phyloP scores from a whole-genome alignment of 805 yeast species.

The Komagataella kurtzmanii region DNA sequence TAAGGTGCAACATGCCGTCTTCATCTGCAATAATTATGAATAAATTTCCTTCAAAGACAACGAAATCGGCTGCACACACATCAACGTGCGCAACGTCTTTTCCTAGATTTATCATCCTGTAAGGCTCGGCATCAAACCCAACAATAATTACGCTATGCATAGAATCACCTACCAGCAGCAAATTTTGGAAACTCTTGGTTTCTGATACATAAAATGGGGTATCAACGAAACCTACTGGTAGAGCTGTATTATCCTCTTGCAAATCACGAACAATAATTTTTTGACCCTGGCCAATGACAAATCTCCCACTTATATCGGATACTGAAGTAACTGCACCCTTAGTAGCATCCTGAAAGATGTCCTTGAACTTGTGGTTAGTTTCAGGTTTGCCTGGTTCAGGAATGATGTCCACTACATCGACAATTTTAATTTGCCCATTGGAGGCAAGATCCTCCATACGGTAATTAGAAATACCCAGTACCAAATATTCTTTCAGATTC shows the following conservation, averaged over 20 bases:
- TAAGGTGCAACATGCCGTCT: conserved; percentile 48
- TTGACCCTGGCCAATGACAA: conserved; percentile 80
- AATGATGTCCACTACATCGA: conserved; percentile 67
- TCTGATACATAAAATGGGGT: conserved; percentile 71
- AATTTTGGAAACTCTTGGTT: conserved; percentile 70
- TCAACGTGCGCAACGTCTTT: conserved; percentile 56
- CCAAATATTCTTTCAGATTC: conserved; percentile 41
- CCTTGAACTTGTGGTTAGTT: conserved; percentile 64
- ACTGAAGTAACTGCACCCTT: conserved; percentile 77
- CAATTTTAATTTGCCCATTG: conserved; percentile 63
- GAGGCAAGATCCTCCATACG: conserved; percentile 74
- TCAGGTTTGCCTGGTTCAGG: conserved; percentile 87
- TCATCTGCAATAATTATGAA: conserved; percentile 58
- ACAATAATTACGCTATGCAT: conserved; percentile 64
- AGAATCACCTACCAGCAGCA: conserved; percentile 72
- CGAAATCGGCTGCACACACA: conserved; percentile 63
- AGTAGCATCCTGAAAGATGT: conserved; percentile 56
- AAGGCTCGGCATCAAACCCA: conserved; percentile 94
- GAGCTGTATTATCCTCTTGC: conserved; percentile 73
- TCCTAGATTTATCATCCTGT: conserved; percentile 66
- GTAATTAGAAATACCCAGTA: conserved; percentile 66
- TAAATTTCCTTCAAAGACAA: conserved; percentile 57
- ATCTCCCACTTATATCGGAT: conserved; percentile 71
- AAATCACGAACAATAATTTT: conserved; percentile 66
- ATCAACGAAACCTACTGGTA: conserved; percentile 90